These are phyloP conservation scores for Boletellus ananiceps DNA, from an alignment of 768 basidiomycete species.

Conservation along the genomic window DNA sequence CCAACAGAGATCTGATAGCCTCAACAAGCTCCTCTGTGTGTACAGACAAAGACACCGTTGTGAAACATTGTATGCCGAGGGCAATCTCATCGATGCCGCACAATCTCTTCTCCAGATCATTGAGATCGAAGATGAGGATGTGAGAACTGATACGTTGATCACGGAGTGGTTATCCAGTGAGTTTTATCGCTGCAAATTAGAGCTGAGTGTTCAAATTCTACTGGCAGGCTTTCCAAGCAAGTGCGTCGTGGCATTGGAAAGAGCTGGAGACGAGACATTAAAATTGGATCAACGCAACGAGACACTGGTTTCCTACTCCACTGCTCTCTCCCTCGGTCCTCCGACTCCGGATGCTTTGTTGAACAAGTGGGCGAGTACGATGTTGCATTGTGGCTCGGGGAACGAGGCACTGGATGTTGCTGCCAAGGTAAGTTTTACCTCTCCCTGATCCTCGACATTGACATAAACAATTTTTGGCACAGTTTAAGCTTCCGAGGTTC, in stretches of 20 bases:
- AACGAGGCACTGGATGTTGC: background rate
- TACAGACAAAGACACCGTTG: constrained; percentile 6
- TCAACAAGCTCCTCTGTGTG: background rate
- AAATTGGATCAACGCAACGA: background rate
- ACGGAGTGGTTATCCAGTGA: constrained; percentile 2
- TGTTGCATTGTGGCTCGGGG: background rate
- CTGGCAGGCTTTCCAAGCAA: background rate
- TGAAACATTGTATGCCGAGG: background rate
- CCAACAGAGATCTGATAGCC: background rate
- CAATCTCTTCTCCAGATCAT: background rate
- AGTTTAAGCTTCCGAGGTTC: background rate
- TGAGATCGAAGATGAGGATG: background rate
- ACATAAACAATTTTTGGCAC: background rate
- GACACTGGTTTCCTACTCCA: background rate
- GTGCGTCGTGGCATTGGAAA: background rate
- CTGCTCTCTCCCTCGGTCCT: background rate
- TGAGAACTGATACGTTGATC: background rate
- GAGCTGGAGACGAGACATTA: background rate
- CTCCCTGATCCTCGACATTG: background rate
- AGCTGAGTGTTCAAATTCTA: background rate
- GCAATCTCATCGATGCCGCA: background rate
- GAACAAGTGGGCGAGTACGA: background rate
- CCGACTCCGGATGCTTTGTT: background rate
- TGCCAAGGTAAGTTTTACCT: background rate
- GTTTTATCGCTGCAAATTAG: background rate